phyloP scores from a whole-genome alignment of 805 yeast genomes.

The Hermanozyma aechmeae region DNA sequence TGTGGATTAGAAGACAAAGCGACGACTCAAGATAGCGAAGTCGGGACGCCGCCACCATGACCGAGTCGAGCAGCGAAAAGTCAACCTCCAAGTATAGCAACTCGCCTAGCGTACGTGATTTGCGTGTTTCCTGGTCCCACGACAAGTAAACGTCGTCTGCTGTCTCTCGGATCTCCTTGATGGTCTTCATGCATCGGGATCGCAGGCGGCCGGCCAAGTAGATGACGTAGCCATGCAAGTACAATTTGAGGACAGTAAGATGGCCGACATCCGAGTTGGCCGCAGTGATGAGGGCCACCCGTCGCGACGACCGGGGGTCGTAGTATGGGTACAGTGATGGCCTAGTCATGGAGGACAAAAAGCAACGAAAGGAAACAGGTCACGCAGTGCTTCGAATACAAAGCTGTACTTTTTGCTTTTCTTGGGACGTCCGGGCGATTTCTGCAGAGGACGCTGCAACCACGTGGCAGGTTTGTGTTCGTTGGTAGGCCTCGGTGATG shows the following conservation, averaged over 20 bases:
- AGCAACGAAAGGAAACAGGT: too few relatives aligned
- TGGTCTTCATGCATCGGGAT: constrained; percentile 46
- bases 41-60: constrained; percentile 34
- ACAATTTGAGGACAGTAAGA: constrained; percentile 65
- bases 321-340: constrained; percentile 45
- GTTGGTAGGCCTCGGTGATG: too few relatives aligned
- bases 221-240: constrained; percentile 68
- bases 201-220: constrained; percentile 67
- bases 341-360: neutral
- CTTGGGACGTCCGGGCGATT: too few relatives aligned
- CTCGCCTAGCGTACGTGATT: constrained; percentile 43
- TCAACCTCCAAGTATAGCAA: constrained; percentile 47
- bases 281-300: constrained; percentile 69
- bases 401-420: too few relatives aligned
- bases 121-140: too few relatives aligned
- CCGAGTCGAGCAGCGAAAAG: constrained; percentile 30
- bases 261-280: constrained; percentile 80
- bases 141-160: too few relatives aligned
- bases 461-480: too few relatives aligned
- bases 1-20: constrained; percentile 58
- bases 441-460: too few relatives aligned
- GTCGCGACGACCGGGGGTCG: constrained; percentile 44
- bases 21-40: constrained; percentile 38
- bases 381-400: too few relatives aligned
- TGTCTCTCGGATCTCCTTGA: constrained; percentile 45